Evolutionary conservation across 768 basidiomycete genomes (phyloP), one percentile per base, ranked within the genome.

Genomic region (Udeniomyces megalosporus): DNA sequence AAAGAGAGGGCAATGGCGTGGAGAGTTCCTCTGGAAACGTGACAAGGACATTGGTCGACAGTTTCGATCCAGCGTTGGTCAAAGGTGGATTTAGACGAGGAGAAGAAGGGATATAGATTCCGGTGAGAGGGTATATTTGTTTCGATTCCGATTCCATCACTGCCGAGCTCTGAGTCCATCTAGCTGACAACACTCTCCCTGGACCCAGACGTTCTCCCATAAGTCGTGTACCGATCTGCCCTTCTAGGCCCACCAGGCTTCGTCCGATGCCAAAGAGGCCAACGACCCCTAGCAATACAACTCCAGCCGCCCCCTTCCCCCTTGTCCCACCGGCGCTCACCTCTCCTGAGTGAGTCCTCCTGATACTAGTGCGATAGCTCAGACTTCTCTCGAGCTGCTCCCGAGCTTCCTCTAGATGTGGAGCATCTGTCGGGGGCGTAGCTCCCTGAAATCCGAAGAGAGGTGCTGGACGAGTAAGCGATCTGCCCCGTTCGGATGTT

Each of bases 381-480:
- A 57, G 42, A 32, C 55, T 57, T 44, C 55, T 57, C 38, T 56
- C 54, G 2, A 34, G 7, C 31, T 56, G 54, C 22, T 20, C 32
- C 7, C 32, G 4, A 17, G n/a, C 32, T 5, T 22, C 20, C 10
- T 56, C 54, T n/a, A 56, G 17, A 8, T 42, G 38, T 42, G 38
- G 38, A 8, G 38, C 38, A 8, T 42, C 38, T 17, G 17, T 42
- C 38, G 38, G 38, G 3, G 58, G 58, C 14, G 58, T 60, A 6
- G 58, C 28, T 3, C 34, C 48, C 7, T 60, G 58, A 20, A 60
- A 8, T 15, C 48, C 58, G n/a, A 60, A 60, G 22, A 32, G n/a
- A 22, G 58, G 48, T 7, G 47, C 28, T 10, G 58, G 58, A 38
- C 58, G 58, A 32, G 60, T 61, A 35, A 61, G 60, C 17, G 60